These are phyloP conservation scores for Bassia scoparia DNA, from an alignment of 148 eudicot species.

Conservation along the genomic window DNA sequence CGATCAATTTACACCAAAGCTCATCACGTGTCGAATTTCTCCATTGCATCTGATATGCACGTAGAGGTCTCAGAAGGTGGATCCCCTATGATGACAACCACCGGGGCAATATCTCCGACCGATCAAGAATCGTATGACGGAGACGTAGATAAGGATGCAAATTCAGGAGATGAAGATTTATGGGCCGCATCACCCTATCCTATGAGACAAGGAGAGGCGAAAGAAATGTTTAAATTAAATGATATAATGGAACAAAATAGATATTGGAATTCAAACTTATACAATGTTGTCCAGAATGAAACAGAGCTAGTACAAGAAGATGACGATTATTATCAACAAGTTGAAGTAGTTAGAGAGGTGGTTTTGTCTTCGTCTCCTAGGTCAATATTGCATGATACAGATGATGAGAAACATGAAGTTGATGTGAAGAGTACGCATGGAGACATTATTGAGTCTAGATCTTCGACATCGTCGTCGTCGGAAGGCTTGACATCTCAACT, in stretches of 20 bases:
- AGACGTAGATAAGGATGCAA: constrained; percentile 44
- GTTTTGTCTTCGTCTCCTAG: constrained; percentile 17
- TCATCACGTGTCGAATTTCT: constrained; percentile 38
- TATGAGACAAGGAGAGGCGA: constrained; percentile 30
- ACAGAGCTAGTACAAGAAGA: neutral
- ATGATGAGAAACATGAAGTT: neutral
- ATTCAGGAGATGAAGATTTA: constrained; percentile 40
- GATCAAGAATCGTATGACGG: constrained; percentile 50
- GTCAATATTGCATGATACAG: constrained; percentile 20
- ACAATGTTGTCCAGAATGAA: neutral
- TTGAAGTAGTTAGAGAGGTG: neutral
- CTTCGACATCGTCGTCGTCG: constrained; percentile 31
- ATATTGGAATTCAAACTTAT: neutral
- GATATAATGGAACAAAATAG: constrained; percentile 28
- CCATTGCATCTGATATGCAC: constrained; percentile 85
- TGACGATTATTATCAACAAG: constrained; percentile 4
- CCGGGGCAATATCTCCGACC: constrained; percentile 38
- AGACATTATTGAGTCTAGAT: constrained; percentile 21
- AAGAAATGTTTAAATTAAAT: constrained; percentile 25
- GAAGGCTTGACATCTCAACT: constrained; percentile 24
- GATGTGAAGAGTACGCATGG: constrained; percentile 26
- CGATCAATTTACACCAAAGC: constrained; percentile 32
- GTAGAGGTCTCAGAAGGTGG: constrained; percentile 78
- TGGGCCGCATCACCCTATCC: constrained; percentile 44
- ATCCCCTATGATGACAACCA: constrained; percentile 32